Evolutionary conservation across 2,329 filamentous ascomycete genomes (phyloP), one percentile per base, ranked within the genome.

Genomic region (Xylaria sp.): DNA sequence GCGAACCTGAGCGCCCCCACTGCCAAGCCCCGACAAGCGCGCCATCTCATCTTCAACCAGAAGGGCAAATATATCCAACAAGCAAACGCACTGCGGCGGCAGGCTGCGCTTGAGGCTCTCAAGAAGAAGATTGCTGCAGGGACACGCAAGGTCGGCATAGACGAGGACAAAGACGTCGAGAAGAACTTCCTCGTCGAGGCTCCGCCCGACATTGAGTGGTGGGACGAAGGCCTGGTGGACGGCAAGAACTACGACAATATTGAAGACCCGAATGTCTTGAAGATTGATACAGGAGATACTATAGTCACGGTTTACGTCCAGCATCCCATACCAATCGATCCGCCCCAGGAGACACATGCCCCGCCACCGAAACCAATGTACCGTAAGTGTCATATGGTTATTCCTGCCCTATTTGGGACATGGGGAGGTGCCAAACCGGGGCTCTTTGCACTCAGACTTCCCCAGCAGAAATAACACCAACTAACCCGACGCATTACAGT

Each of bases 21-120:
- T 72, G 66, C 69, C 26, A 90, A 88, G 64, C 78, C 82, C 37
- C 83, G 92, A 46, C 81, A 89, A 59, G 83, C 91, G 9, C 86
- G 90, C 55, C 86, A 90, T 60, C 80, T 99, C 17, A 77, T 91
- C 11, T 97, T 99, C 78, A 96, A 97, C 66, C 87, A 92, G 64
- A 95, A 96, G 72, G 94, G 94, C 48, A 97, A 97, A 80, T 97
- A 96, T 68, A 96, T 97, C 56, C 88, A 92, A 60, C 93, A 97
- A 74, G 94, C 90, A 7, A 93, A 91, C 70, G 92, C 92, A 52
- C 77, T 97, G 48, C 87, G 94, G 58, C 85, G 91, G 56, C 92
- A 97, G 74, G 91, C 89, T 39, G 88, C 89, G 46, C 79, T 99
- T 22, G 95, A 99, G 77, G 88, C 88, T 58, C 93, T 99, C 86